Evolutionary conservation across 768 basidiomycete species (phyloP), one percentile per base, ranked within the genome.

Genomic region (Suillus discolor): DNA sequence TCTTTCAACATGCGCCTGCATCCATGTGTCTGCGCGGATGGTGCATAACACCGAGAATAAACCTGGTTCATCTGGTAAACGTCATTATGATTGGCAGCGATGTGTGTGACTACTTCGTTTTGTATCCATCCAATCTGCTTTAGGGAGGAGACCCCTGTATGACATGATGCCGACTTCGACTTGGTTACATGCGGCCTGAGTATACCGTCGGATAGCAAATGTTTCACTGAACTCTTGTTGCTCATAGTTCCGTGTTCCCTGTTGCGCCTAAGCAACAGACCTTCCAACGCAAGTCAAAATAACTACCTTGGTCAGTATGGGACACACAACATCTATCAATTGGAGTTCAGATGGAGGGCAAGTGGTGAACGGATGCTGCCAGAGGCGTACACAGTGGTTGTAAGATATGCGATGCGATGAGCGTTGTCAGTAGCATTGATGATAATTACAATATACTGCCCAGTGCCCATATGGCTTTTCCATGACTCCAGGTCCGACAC

Each of bases 191-290:
- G 65, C 67, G 20, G 36, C 60, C 8, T 76, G 67, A 36, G 73
- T 67, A 38, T 70, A 68, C 36, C 72, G 72, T 20, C 72, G 74
- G 49, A 77, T 51, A 39, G 74, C 78, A 36, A 78, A 82, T 1
- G 70, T 71, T 62, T 77, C 79, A 49, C 77, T 75, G 64, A 83
- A 85, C 65, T 83, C 82, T 66, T 82, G 79, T 42, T 77, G 73
- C 64, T 84, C 84, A 8, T 76, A 77, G 0, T 84, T 82, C 60
- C 76, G 80, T 6, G 79, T 82, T 15, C 81, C 82, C 83, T 85
- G 57, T 9, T 59, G 39, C 57, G 23, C 39, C 4, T 59, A 41
- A 59, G 57, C 23, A 41, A 41, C 9, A 1, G 25, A 18, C 15
- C 4, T 25, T 28, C 16, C 6, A 41, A 41, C 15, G 39, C 39